Base-by-base conservation (phyloP, 345 rosid species). In the Populus pruinosa region DNA sequence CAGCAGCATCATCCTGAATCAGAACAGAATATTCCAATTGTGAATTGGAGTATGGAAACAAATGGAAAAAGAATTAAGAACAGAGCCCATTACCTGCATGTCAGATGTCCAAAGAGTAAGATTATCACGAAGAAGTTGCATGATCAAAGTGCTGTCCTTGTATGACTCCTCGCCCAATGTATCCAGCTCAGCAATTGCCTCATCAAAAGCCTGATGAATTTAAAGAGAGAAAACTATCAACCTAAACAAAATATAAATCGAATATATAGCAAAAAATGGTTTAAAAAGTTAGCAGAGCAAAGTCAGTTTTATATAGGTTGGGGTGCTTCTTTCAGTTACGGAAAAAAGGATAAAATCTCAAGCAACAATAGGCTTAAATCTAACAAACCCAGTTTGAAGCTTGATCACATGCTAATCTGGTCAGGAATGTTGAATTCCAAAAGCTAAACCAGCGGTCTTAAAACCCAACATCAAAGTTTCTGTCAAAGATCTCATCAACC, bases 41-140 rank as follows among this genome's bases (percentile, higher is more conserved):
- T 41, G 44, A 41, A 41, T 41, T 41, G 14, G 44, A 41, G 44
- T 41, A 9, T 41, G 3, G 14, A 41, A 12, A 41, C 14, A 10
- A 3, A 10, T 59, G 64, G 64, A 59, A 43, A 12, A 8, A 13
- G 0, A 35, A 33, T 62, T 12, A 47, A 12, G 72, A 56, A 67
- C 67, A 18, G 27, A 59, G 69, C n/a, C n/a, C 72, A n/a, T 1
- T 63, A 91, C 98, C 98, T 91, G 97, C 94, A 94, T 91, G 66
- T 94, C 97, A 41, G 97, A 94, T 65, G 98, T 94, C 98, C 97
- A 93, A 69, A 95, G 85, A 64, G 99, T 95, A 87, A 93, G 98
- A 64, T 95, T 95, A 81, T 95, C 98, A 18, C 96, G 97, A 67
- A 95, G 94, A 82, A 95, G 97, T 87, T 95, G 96, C 99, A 92